These are phyloP conservation scores for Rhododendron griersonianum DNA, from an alignment of 148 eudicot species.

Conservation along the genomic window DNA sequence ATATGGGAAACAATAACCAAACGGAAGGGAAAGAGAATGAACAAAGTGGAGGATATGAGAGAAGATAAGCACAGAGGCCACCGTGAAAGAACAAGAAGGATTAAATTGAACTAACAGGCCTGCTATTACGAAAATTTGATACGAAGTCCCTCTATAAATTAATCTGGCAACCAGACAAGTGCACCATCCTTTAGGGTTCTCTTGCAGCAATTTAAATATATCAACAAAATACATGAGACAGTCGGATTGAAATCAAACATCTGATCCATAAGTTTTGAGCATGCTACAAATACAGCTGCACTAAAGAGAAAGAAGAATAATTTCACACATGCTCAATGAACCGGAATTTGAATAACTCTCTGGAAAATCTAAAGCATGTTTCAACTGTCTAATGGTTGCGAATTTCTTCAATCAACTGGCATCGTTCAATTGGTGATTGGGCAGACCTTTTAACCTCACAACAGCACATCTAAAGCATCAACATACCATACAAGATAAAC, in stretches of 20 bases:
- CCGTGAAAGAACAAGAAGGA: neutral
- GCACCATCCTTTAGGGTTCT: neutral
- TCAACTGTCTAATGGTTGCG: neutral
- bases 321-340: neutral
- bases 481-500: neutral
- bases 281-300: neutral
- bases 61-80: neutral
- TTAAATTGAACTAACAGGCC: neutral
- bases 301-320: neutral
- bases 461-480: neutral
- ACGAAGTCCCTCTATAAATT: neutral
- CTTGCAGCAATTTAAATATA: neutral
- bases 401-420: neutral
- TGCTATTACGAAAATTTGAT: neutral
- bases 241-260: neutral
- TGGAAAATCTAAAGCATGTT: neutral
- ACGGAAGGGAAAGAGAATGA: neutral
- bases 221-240: neutral
- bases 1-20: neutral
- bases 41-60: neutral
- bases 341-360: neutral
- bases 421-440: neutral
- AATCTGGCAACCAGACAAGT: neutral
- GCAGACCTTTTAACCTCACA: neutral
- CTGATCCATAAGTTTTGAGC: neutral